Conservation (phyloP, 768 basidiomycete genomes). For the Pisolithus microcarpus region DNA sequence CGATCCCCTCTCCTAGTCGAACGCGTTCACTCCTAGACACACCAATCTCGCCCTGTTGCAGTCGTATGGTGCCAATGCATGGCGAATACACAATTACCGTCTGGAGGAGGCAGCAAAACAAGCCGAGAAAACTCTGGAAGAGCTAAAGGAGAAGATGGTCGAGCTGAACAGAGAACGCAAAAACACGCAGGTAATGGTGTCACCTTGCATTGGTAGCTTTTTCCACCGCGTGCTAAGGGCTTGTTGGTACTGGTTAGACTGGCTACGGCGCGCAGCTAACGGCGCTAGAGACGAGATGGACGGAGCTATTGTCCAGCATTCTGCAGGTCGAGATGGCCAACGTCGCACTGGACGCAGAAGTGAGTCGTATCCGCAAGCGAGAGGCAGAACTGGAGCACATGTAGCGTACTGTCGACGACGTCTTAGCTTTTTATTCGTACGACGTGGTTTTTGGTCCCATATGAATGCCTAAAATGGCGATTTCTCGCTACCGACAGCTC, state of each 20-base stretch:
- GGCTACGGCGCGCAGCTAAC: conserved; percentile 73
- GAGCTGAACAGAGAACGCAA: conserved; percentile 87
- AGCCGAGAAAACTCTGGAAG: conserved; percentile 66
- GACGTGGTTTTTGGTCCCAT: not conserved
- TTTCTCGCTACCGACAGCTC: conserved; percentile 1
- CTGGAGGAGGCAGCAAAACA: conserved; percentile 71
- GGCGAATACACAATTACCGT: conserved; percentile 86
- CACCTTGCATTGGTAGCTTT: not conserved
- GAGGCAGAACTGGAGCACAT: conserved; percentile 54
- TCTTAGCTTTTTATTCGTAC: not conserved
- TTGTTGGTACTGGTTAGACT: conserved; percentile 42
- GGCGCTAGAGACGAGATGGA: conserved; percentile 83
- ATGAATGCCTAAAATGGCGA: conserved; percentile 22
- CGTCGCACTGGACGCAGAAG: conserved; percentile 76
- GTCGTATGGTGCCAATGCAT: conserved; percentile 85
- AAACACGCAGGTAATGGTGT: conserved; percentile 60
- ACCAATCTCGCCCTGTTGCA: conserved; percentile 78
- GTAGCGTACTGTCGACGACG: not conserved
- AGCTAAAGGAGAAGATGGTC: conserved; percentile 68
- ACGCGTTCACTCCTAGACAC: conserved; percentile 41
- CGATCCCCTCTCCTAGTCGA: not conserved
- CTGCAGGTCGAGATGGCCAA: conserved; percentile 96
- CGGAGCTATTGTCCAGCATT: conserved; percentile 82
- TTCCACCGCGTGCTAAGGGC: not conserved
- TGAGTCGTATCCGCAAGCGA: conserved; percentile 50